Percentiles rank a stretch among this genome's conserved stretches.
Conservation (phyloP, 2,329 filamentous ascomycete genomes). For the Xylariales sp. region DNA sequence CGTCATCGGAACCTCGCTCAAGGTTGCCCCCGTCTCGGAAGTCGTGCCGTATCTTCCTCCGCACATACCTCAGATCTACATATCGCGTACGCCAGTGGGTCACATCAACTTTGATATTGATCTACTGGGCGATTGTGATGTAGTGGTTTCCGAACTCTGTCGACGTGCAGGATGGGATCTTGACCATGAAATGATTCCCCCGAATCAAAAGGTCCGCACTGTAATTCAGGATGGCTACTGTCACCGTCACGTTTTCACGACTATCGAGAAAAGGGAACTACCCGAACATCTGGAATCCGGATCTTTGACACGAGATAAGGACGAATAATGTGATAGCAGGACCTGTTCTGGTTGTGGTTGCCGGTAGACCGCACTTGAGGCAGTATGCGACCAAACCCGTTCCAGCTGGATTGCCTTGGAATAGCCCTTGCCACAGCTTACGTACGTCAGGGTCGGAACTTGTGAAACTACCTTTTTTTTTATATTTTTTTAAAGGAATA, state of each 20-base stretch:
- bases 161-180: constrained; percentile 76
- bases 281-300: no score
- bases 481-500: no score
- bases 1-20: constrained; percentile 93
- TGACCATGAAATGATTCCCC: constrained; percentile 77
- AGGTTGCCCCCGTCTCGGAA: constrained; percentile 92
- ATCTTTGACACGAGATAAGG: no score
- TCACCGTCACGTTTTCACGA: constrained; percentile 39
- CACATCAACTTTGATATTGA: constrained; percentile 97
- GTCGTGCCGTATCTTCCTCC: constrained; percentile 76
- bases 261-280: constrained; percentile 11
- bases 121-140: constrained; percentile 90
- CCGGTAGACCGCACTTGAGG: no score
- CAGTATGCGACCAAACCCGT: no score
- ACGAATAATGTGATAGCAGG: no score
- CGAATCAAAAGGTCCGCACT: constrained; percentile 57
- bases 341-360: no score
- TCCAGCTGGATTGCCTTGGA: no score
- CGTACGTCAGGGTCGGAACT: no score
- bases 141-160: constrained; percentile 83
- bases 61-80: constrained; percentile 85
- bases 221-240: constrained; percentile 39
- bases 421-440: no score
- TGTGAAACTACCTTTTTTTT: no score
- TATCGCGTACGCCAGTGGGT: constrained; percentile 75